A percentile compares a stretch with the other conserved stretches of the same genome.
These are phyloP conservation scores for Ascoidea asiatica DNA, from an alignment of 805 yeast genomes.

Conservation along the genomic window DNA sequence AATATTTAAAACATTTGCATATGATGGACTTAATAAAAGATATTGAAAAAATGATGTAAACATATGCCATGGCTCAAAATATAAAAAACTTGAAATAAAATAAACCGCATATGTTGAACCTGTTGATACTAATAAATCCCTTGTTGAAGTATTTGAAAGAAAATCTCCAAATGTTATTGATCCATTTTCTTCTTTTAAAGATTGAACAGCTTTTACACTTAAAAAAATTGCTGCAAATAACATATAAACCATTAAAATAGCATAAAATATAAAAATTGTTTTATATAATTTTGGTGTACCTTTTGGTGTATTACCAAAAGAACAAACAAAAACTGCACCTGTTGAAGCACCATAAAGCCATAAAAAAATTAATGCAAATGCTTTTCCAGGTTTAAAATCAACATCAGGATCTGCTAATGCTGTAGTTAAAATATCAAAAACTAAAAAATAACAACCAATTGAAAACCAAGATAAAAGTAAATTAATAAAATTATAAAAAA, in stretches of 20 bases:
- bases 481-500: constrained; percentile 60
- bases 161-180: constrained; percentile 31
- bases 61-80: constrained; percentile 89
- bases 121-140: constrained; percentile 66
- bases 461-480: constrained; percentile 88
- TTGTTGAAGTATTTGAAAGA: constrained; percentile 29
- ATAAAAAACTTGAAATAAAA: constrained; percentile 63
- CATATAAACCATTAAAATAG: constrained; percentile 80
- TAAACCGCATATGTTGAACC: constrained; percentile 76
- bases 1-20: constrained; percentile 80
- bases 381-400: constrained; percentile 46
- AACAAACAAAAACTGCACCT: constrained; percentile 74
- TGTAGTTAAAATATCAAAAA: constrained; percentile 75
- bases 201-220: constrained; percentile 34
- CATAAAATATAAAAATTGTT: constrained; percentile 66
- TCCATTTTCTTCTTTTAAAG: constrained; percentile 36
- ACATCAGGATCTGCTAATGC: constrained; percentile 43
- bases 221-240: constrained; percentile 78
- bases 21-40: constrained; percentile 72
- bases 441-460: constrained; percentile 78
- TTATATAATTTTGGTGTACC: constrained; percentile 76
- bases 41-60: constrained; percentile 79
- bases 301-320: constrained; percentile 89
- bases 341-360: constrained; percentile 79
- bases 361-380: constrained; percentile 62